Conservation (phyloP, 2,329 filamentous ascomycete genomes). For the Hysterium pulicare region DNA sequence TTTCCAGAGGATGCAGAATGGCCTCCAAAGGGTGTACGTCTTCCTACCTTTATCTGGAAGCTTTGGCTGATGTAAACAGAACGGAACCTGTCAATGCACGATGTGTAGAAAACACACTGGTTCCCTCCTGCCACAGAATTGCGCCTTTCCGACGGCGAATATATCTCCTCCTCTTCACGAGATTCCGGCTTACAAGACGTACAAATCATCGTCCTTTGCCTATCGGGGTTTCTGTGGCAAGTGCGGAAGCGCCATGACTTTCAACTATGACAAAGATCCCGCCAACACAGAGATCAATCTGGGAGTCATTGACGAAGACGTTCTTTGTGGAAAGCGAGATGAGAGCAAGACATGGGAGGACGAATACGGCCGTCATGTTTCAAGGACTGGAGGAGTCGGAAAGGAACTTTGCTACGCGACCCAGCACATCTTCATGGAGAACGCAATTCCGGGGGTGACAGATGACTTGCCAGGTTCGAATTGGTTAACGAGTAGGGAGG, state of each 20-base stretch:
- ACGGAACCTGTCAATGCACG: conserved; percentile 27
- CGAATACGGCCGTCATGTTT: conserved; percentile 18
- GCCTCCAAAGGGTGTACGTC: conserved; percentile 18
- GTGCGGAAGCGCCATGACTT: conserved; percentile 21
- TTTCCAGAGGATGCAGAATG: conserved; percentile 18
- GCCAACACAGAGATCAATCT: conserved; percentile 19
- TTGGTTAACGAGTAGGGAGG: conserved; percentile 12
- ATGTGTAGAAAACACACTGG: conserved; percentile 26
- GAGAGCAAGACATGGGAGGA: conserved; percentile 20
- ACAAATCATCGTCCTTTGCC: conserved; percentile 12
- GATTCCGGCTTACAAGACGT: conserved; percentile 19
- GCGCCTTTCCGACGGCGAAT: conserved; percentile 12
- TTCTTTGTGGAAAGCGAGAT: conserved; percentile 18
- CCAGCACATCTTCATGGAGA: conserved; percentile 22
- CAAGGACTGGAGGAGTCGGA: conserved; percentile 19
- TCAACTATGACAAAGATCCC: conserved; percentile 10
- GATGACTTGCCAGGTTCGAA: conserved; percentile 21
- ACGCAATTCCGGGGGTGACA: conserved; percentile 23
- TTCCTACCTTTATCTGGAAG: background rate
- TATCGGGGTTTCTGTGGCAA: conserved; percentile 21
- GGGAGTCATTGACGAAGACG: conserved; percentile 25
- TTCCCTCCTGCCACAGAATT: conserved; percentile 20
- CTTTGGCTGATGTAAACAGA: conserved; percentile 9
- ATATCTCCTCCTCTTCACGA: conserved; percentile 14
- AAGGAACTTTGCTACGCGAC: conserved; percentile 13